These are phyloP conservation scores for Hypoxylon intermedium DNA, from an alignment of 495 filamentous ascomycete genomes.

Conservation along the genomic window DNA sequence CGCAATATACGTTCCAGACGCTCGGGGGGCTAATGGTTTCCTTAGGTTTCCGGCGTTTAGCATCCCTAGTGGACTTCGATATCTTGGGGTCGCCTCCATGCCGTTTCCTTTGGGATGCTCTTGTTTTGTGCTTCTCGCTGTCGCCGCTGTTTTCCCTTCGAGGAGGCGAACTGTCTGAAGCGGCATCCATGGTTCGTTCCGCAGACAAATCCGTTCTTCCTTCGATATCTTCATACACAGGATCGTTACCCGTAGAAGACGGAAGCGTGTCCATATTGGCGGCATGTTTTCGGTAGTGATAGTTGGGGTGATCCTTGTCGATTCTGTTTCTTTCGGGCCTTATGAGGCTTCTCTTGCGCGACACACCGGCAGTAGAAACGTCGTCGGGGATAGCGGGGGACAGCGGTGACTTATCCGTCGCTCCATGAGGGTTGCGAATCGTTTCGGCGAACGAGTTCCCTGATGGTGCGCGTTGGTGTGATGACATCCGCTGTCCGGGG, in stretches of 20 bases:
- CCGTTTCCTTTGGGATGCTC: conserved; percentile 38
- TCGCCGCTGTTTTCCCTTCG: conserved; percentile 41
- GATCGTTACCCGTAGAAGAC: conserved; percentile 90
- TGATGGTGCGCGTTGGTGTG: conserved; percentile 59
- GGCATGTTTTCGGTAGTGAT: conserved; percentile 90
- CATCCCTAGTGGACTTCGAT: conserved; percentile 63
- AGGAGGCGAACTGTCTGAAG: conserved; percentile 50
- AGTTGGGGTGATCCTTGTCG: conserved; percentile 86
- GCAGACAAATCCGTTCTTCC: conserved; percentile 54
- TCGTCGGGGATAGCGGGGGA: conserved; percentile 50
- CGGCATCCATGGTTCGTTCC: conserved; percentile 55
- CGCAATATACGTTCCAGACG: conserved; percentile 95
- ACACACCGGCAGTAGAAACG: conserved; percentile 38
- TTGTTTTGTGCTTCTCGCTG: conserved; percentile 47
- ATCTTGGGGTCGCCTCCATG: conserved; percentile 45
- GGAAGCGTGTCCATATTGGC: conserved; percentile 87
- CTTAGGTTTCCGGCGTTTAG: conserved; percentile 66
- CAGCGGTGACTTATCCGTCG: conserved; percentile 55
- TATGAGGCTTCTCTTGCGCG: conserved; percentile 82
- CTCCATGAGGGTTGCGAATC: conserved; percentile 54
- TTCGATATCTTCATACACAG: conserved; percentile 73
- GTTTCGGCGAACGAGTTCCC: conserved; percentile 59
- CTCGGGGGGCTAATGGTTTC: conserved; percentile 80
- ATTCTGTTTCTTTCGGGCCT: conserved; percentile 85
- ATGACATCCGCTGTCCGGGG: conserved; percentile 39